These are phyloP conservation scores for Epichloe sibirici DNA, from an alignment of 2,329 filamentous ascomycete genomes.

Conservation along the genomic window DNA sequence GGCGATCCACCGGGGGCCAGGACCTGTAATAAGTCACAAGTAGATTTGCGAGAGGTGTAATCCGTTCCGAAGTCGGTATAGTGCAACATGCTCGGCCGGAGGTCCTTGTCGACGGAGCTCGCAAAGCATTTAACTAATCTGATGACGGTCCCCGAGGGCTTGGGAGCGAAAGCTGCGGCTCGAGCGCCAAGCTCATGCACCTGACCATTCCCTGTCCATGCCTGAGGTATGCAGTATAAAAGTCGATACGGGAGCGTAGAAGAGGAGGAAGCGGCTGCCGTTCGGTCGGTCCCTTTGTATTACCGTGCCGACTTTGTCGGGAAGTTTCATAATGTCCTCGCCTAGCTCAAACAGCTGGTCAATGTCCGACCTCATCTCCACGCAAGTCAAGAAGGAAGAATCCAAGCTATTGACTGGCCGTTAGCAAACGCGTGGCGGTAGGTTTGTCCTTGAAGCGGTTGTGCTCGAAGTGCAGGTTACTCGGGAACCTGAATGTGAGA, in stretches of 20 bases:
- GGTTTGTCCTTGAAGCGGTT: no score
- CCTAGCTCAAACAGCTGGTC: no score
- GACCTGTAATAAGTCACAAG: constrained; percentile 24
- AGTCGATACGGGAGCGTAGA: not conserved
- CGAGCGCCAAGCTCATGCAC: not conserved
- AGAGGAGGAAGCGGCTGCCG: not conserved
- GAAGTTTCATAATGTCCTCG: no score
- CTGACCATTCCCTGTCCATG: not conserved
- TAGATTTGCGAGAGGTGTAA: constrained; percentile 24
- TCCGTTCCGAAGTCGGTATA: constrained; percentile 24
- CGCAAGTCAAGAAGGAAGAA: no score
- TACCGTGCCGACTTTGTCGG: no score
- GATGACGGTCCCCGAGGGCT: not conserved
- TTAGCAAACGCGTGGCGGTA: no score
- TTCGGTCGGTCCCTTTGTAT: not conserved
- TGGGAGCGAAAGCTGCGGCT: not conserved
- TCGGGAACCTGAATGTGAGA: no score
- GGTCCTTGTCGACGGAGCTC: constrained; percentile 7
- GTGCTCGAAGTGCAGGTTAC: no score
- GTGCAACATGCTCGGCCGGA: constrained; percentile 15
- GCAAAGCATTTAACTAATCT: constrained; percentile 9
- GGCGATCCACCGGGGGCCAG: constrained; percentile 11
- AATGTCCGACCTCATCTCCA: no score
- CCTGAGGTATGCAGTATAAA: not conserved
- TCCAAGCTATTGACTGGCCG: no score